A percentile compares a stretch with the other conserved stretches of the same genome.
Conservation (phyloP, 345 rosid species). For the Combretum micranthum region DNA sequence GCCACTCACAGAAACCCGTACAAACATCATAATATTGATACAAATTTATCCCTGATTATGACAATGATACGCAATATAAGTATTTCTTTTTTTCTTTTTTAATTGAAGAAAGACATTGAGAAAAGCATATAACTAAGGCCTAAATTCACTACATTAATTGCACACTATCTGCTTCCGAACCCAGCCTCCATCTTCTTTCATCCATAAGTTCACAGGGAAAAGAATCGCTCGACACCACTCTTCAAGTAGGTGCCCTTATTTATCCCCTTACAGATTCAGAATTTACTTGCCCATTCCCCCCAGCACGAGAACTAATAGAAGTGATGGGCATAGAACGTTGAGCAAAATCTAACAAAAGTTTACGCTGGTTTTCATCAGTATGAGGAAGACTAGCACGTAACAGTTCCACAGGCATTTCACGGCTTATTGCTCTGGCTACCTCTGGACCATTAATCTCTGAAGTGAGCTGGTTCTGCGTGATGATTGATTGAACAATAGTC, state of each 20-base stretch:
- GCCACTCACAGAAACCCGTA: slow-evolving; percentile 40
- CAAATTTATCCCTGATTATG: slow-evolving; percentile 27
- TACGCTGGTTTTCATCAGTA: slow-evolving; percentile 72
- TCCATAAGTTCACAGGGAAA: no score
- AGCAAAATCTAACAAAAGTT: slow-evolving; percentile 61
- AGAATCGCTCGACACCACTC: slow-evolving; percentile 3
- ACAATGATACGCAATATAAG: slow-evolving; percentile 12
- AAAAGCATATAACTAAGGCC: slow-evolving; percentile 1
- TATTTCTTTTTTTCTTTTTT: no score
- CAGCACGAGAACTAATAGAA: slow-evolving; percentile 27
- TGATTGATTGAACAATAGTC: slow-evolving; percentile 53
- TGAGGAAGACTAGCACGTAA: slow-evolving; percentile 90
- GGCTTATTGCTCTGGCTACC: slow-evolving; percentile 46
- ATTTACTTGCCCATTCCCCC: slow-evolving; percentile 37
- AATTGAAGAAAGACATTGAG: no score
- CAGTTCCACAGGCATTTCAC: slow-evolving; percentile 96
- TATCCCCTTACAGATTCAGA: slow-evolving; percentile 68
- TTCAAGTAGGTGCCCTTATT: not conserved
- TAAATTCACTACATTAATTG: slow-evolving; percentile 17
- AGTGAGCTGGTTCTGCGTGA: slow-evolving; percentile 33
- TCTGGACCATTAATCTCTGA: slow-evolving; percentile 50
- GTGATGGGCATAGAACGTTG: slow-evolving; percentile 41
- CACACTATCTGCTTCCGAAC: slow-evolving; percentile 10
- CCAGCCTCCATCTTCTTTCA: slow-evolving; percentile 2
- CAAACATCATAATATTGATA: slow-evolving; percentile 29